Evolutionary conservation across 116 monocot genomes (phyloP).

Genomic region (Phalaenopsis hybrid): DNA sequence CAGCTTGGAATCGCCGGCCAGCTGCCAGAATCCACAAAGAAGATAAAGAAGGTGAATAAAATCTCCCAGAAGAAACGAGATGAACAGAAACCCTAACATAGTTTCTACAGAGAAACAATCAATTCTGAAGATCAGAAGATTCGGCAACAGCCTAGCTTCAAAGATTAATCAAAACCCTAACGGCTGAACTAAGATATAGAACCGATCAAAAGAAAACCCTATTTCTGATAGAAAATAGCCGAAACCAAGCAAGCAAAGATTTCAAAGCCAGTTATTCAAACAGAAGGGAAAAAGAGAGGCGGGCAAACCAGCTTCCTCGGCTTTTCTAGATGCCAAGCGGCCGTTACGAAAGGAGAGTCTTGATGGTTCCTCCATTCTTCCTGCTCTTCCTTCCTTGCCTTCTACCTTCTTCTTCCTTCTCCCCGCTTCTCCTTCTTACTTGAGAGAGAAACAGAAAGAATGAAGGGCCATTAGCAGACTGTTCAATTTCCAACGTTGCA

Average conservation of each 20-base stretch:
- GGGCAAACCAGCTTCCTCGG: conserved; percentile 52
- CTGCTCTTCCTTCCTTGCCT: conserved; percentile 19
- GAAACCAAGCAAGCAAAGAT: neutral
- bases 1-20: conserved; percentile 52
- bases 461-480: neutral
- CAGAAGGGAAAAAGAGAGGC: neutral
- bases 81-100: neutral
- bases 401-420: neutral
- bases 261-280: neutral
- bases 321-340: conserved; percentile 51
- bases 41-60: neutral
- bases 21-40: conserved; percentile 28
- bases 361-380: conserved; percentile 37
- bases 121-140: no score
- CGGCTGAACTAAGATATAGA: neutral
- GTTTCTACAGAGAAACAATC: neutral
- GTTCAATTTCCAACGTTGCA: neutral
- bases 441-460: neutral
- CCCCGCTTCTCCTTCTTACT: no score
- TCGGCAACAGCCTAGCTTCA: neutral
- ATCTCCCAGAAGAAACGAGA: neutral
- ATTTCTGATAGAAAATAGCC: neutral
- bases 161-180: neutral
- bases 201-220: neutral
- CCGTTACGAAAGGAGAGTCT: conserved; percentile 46